Base-by-base conservation (phyloP, 169 alveolate species). In the Plasmodium gonderi region DNA sequence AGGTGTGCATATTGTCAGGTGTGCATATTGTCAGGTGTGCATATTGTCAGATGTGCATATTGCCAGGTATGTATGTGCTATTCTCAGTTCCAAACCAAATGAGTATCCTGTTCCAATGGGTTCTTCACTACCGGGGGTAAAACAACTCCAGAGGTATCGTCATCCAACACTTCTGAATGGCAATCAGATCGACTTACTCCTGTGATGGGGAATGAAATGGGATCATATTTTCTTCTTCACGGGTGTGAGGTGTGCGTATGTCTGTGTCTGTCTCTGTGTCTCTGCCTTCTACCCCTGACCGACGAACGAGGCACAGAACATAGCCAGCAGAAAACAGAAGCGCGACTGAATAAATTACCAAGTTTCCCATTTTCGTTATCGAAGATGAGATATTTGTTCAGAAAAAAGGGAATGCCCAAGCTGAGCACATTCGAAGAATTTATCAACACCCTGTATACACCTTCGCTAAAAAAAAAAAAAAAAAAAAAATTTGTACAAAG, bases 331-430 rank as follows among this genome's bases (percentile, higher is more conserved):
- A 9, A 65, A 3, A 20, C 23, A 20, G 14, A 1, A 9, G 76
- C 31, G 8, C 45, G 72, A 17, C 6, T 26, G 26, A 8, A 20
- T 45, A 20, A 17, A 29, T 69, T 38, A 83, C 92, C 92, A 26
- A 83, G 44, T 60, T 74, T 83, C 31, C 64, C 54, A 29, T 72
- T 33, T 44, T 83, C 92, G 45, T 83, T 83, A 49, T 83, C 92
- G 60, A 83, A 83, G 75, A 72, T 72, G 23, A 83, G 44, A 11
- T 83, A 83, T 60, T 83, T 83, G 79, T 51, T 83, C 14, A 83
- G 42, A 44, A 83, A 72, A 47, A 83, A 83, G 26, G 92, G 92
- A 17, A 83, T 38, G 31, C 92, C 92, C 11, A 83, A 49, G n/a
- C 64, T 69, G 60, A 47, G 26, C 26, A 14, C 60, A 5, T 54